phyloP scores from a whole-genome alignment of 2,329 filamentous ascomycete genomes.

The Plectosphaerella plurivora region DNA sequence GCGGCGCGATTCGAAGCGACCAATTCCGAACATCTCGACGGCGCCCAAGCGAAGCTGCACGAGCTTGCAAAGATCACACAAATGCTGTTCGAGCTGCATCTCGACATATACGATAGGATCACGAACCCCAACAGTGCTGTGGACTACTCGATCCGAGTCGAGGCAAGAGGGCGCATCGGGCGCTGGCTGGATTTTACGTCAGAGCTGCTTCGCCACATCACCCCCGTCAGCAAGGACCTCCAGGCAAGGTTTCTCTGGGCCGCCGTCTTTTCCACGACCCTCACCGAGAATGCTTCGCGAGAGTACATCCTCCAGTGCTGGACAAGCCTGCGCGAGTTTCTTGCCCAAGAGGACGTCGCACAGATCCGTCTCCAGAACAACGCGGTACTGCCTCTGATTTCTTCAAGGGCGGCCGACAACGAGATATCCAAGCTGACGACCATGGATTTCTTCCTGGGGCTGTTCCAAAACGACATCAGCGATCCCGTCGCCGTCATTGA shows the following conservation, averaged over 20 bases:
- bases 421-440: constrained; percentile 91
- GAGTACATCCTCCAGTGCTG: constrained; percentile 56
- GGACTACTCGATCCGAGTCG: constrained; percentile 40
- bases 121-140: constrained; percentile 53
- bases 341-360: constrained; percentile 33
- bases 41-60: constrained; percentile 26
- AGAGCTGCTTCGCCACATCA: constrained; percentile 28
- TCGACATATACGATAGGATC: constrained; percentile 56
- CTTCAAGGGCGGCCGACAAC: constrained; percentile 74
- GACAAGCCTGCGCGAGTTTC: constrained; percentile 51
- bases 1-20: constrained; percentile 28
- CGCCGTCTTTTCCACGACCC: constrained; percentile 47
- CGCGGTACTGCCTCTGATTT: constrained; percentile 81
- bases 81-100: constrained; percentile 58
- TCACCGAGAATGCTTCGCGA: constrained; percentile 46
- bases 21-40: too few relatives aligned
- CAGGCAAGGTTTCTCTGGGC: constrained; percentile 55
- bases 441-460: constrained; percentile 89
- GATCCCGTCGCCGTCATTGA: constrained; percentile 85
- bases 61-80: constrained; percentile 34
- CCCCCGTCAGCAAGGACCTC: constrained; percentile 32
- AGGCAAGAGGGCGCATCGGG: constrained; percentile 44
- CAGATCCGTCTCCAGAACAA: constrained; percentile 74
- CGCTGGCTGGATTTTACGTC: constrained; percentile 50
- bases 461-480: constrained; percentile 79